phyloP scores from a whole-genome alignment of 2,329 filamentous ascomycete genomes.

The Paramyrothecium roridum region DNA sequence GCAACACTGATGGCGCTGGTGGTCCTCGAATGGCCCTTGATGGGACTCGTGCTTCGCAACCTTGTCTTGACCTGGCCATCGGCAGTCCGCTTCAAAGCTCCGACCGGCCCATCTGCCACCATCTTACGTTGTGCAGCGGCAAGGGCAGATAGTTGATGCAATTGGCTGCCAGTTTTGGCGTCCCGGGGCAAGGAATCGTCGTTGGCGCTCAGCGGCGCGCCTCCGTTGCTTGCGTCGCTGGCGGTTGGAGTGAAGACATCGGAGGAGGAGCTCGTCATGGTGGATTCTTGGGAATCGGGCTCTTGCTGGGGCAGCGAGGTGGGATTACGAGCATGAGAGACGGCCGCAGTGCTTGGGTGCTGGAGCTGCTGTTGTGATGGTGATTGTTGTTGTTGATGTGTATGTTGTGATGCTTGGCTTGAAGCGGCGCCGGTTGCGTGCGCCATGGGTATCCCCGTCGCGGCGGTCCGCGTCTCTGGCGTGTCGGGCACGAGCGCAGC shows the following conservation, averaged over 20 bases:
- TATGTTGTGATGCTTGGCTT: neutral
- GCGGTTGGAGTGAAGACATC: slow-evolving; percentile 23
- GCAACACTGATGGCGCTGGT: slow-evolving; percentile 63
- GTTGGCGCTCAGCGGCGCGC: slow-evolving; percentile 6
- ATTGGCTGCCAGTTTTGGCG: slow-evolving; percentile 52
- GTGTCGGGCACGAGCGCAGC: neutral
- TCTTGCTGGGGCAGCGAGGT: slow-evolving; percentile 1
- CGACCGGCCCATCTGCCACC: slow-evolving; percentile 31
- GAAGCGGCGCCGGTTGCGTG: neutral
- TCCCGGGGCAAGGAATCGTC: slow-evolving; percentile 19
- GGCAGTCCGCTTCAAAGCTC: slow-evolving; percentile 68
- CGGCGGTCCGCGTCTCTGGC: neutral
- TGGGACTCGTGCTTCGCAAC: slow-evolving; percentile 40
- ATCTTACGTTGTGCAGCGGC: slow-evolving; percentile 53
- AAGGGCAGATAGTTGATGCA: slow-evolving; percentile 56
- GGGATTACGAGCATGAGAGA: neutral
- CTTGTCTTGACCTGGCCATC: slow-evolving; percentile 68
- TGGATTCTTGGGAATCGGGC: slow-evolving; percentile 22
- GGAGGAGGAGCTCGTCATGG: slow-evolving; percentile 19
- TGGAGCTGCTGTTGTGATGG: neutral
- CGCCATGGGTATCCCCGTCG: neutral
- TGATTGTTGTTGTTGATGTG: neutral
- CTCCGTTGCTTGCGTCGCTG: slow-evolving; percentile 15
- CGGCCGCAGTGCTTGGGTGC: neutral
- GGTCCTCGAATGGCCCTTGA: slow-evolving; percentile 64